phyloP scores from a whole-genome alignment of 371 early-diverging fungal species.

The Mortierella sp. region DNA sequence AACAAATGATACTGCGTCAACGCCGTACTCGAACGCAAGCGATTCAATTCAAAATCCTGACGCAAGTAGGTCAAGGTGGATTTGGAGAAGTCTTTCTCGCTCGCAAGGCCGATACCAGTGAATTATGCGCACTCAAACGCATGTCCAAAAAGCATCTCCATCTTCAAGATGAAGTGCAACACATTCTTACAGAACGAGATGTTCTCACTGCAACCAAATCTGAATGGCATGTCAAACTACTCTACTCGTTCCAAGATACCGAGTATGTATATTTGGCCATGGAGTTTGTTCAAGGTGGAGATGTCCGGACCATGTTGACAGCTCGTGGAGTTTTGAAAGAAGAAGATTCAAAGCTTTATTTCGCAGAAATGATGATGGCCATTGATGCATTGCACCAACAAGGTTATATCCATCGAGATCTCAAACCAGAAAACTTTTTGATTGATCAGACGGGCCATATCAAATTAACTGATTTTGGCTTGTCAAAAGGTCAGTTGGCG shows the following conservation, averaged over 20 bases:
- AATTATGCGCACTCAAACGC: conserved; percentile 89
- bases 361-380: conserved; percentile 79
- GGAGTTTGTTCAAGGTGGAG: conserved; percentile 88
- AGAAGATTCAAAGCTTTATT: conserved; percentile 71
- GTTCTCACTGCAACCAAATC: conserved; percentile 72
- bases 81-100: conserved; percentile 82
- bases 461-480: conserved; percentile 91
- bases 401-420: conserved; percentile 73
- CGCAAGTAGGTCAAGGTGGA: conserved; percentile 90
- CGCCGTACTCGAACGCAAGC: conserved; percentile 75
- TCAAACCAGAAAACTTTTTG: conserved; percentile 76
- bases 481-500: conserved; percentile 82
- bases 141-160: conserved; percentile 80
- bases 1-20: conserved; percentile 68
- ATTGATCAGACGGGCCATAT: conserved; percentile 78
- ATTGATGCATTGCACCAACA: conserved; percentile 77
- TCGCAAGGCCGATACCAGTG: conserved; percentile 76
- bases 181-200: conserved; percentile 85
- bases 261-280: conserved; percentile 78
- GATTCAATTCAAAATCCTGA: conserved; percentile 75
- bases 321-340: conserved; percentile 68
- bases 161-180: conserved; percentile 74
- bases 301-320: conserved; percentile 76
- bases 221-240: conserved; percentile 78
- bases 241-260: conserved; percentile 76